Percentiles rank a stretch among this genome's conserved stretches.
phyloP scores from a whole-genome alignment of 2,329 filamentous ascomycete species.

The Alternaria sp. region DNA sequence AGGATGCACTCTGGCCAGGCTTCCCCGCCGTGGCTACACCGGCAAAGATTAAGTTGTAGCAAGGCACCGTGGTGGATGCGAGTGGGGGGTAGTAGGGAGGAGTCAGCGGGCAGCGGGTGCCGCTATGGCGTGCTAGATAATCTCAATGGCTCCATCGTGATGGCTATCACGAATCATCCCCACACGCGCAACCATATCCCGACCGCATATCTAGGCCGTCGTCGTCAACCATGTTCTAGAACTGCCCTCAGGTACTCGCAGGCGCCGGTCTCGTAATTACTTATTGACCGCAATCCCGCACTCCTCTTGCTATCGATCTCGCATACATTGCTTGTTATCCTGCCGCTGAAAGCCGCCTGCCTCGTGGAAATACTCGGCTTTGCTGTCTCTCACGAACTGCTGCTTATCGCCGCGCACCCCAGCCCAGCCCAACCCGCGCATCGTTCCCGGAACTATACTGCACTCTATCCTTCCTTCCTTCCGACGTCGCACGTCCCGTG shows the following conservation, averaged over 20 bases:
- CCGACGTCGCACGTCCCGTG: conserved; percentile 33
- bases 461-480: conserved; percentile 20
- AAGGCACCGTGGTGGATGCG: conserved; percentile 30
- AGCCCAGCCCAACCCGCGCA: conserved; percentile 15
- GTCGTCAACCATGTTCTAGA: conserved; percentile 39
- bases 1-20: conserved; percentile 8
- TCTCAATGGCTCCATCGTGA: conserved; percentile 32
- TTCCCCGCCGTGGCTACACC: conserved; percentile 18
- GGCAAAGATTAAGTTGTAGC: conserved; percentile 22
- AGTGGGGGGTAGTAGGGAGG: conserved; percentile 24
- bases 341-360: conserved; percentile 39
- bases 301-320: conserved; percentile 17
- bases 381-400: conserved; percentile 13
- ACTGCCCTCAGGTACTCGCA: conserved; percentile 19
- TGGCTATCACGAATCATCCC: conserved; percentile 40
- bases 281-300: conserved; percentile 27
- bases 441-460: conserved; percentile 17
- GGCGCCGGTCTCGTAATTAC: conserved; percentile 25
- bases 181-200: conserved; percentile 31
- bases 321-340: conserved; percentile 16
- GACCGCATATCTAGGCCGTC: conserved; percentile 26
- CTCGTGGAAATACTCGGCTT: conserved; percentile 43
- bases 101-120: conserved; percentile 21
- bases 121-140: conserved; percentile 45
- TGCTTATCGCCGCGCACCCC: background rate